Percentiles rank a stretch among this genome's conserved stretches.
These are phyloP conservation scores for Tetrapisispora nanseiensis DNA, from an alignment of 805 yeast species.

Conservation along the genomic window DNA sequence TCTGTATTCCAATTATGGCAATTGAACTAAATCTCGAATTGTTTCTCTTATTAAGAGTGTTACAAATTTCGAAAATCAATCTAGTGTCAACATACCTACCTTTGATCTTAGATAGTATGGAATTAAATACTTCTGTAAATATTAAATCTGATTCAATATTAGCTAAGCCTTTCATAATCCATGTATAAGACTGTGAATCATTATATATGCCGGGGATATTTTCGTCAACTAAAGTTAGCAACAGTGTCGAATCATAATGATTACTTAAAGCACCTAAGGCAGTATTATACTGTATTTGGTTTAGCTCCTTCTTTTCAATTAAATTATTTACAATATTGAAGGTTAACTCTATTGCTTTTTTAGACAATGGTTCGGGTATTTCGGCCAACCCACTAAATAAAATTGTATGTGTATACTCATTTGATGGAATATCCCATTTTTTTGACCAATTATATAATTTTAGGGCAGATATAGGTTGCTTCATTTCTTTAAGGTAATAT, in stretches of 20 bases:
- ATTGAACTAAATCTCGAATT: slow-evolving; percentile 1
- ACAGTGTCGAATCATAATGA: slow-evolving; percentile 31
- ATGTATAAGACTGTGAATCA: slow-evolving; percentile 20
- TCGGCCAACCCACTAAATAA: slow-evolving; percentile 38
- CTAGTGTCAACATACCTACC: slow-evolving; percentile 14
- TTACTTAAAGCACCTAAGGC: slow-evolving; percentile 37
- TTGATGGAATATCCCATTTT: slow-evolving; percentile 49
- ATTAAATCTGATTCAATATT: slow-evolving; percentile 12
- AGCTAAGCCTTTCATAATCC: slow-evolving; percentile 17
- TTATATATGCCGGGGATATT: slow-evolving; percentile 10
- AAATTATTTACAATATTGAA: slow-evolving; percentile 27
- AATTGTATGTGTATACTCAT: slow-evolving; percentile 40
- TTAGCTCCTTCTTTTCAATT: slow-evolving; percentile 25
- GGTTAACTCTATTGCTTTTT: slow-evolving; percentile 28
- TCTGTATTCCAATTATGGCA: slow-evolving; percentile 8
- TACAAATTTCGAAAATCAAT: slow-evolving; percentile 19
- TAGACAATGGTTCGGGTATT: slow-evolving; percentile 23
- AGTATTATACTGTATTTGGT: slow-evolving; percentile 38
- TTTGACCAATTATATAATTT: slow-evolving; percentile 45
- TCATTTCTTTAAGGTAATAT: slow-evolving; percentile 34
- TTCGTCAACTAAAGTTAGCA: slow-evolving; percentile 32
- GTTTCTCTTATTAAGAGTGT: slow-evolving; percentile 12
- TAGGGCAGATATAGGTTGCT: slow-evolving; percentile 40
- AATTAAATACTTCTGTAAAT: slow-evolving; percentile 13
- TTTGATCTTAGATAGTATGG: slow-evolving; percentile 14